Conservation (phyloP, 192 early-diverging fungal genomes). For the Coemansia sp. region DNA sequence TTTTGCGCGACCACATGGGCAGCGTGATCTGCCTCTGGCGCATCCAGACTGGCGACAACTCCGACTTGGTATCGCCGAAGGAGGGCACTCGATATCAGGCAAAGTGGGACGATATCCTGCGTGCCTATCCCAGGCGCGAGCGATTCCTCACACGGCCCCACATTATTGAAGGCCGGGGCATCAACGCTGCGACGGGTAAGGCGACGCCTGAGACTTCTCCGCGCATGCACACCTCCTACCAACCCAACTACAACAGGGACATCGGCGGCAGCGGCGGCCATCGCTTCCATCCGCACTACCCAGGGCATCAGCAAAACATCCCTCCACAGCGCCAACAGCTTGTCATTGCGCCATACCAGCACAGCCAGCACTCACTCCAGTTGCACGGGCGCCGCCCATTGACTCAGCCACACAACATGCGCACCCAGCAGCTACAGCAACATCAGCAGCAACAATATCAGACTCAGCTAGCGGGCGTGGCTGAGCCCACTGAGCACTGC, state of each 20-base stretch:
- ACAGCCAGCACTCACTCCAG: slow-evolving; percentile 5
- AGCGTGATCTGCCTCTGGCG: slow-evolving; percentile 56
- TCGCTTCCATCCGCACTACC: background rate
- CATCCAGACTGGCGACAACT: slow-evolving; percentile 51
- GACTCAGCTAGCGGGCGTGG: slow-evolving; percentile 22
- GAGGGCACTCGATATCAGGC: slow-evolving; percentile 54
- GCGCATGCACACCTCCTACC: background rate
- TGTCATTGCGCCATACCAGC: background rate
- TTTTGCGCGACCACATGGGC: slow-evolving; percentile 57
- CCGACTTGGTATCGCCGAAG: slow-evolving; percentile 52
- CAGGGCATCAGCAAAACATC: background rate
- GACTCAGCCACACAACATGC: background rate
- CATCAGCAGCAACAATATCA: slow-evolving; percentile 13
- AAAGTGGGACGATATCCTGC: slow-evolving; percentile 58
- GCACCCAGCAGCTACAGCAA: slow-evolving; percentile 16
- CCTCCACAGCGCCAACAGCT: slow-evolving; percentile 1
- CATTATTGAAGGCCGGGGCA: slow-evolving; percentile 8
- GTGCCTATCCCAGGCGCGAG: slow-evolving; percentile 49
- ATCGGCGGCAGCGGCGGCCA: background rate
- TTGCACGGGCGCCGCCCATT: slow-evolving; percentile 1
- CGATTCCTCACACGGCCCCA: slow-evolving; percentile 30
- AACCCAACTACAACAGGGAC: slow-evolving; percentile 7
- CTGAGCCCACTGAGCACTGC: slow-evolving; percentile 36
- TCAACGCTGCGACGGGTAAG: background rate
- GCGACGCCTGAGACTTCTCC: slow-evolving; percentile 2